These are phyloP conservation scores for Saposhnikovia divaricata DNA, from an alignment of 129 eudicot genomes.

Conservation along the genomic window DNA sequence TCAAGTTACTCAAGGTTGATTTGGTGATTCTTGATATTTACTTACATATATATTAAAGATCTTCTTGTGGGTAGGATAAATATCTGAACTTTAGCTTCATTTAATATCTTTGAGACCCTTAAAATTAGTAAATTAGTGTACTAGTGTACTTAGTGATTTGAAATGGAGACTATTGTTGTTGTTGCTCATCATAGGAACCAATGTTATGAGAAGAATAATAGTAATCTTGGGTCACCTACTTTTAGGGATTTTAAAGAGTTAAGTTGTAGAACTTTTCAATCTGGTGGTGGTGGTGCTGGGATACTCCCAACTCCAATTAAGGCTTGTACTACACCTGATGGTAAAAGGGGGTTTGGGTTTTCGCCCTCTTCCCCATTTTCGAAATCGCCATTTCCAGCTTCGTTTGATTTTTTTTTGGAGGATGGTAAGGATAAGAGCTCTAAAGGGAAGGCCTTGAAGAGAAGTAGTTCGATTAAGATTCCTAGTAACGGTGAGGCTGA, in stretches of 20 bases:
- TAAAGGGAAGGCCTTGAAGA: conserved; percentile 15
- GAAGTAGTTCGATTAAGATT: conserved; percentile 38
- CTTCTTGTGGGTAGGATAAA: conserved; percentile 63
- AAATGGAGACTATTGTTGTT: conserved; percentile 69
- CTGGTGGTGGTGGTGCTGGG: conserved; percentile 65
- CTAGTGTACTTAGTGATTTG: conserved; percentile 11
- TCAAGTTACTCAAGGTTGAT: conserved; percentile 14
- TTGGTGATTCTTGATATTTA: conserved; percentile 11
- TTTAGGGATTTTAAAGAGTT: conserved; percentile 37
- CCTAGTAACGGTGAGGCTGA: conserved; percentile 26
- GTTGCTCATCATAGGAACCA: conserved; percentile 63
- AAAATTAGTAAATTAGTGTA: background rate
- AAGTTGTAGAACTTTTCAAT: conserved; percentile 64
- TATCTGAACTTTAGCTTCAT: conserved; percentile 26
- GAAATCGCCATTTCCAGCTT: conserved; percentile 25
- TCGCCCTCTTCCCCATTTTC: conserved; percentile 14
- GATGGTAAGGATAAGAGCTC: conserved; percentile 4
- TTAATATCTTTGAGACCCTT: background rate
- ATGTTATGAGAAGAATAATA: conserved; percentile 31
- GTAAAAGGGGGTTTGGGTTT: conserved; percentile 18
- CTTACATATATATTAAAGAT: conserved; percentile 40
- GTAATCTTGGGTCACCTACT: conserved; percentile 29
- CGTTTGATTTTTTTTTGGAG: conserved; percentile 24
- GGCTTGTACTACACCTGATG: conserved; percentile 23
- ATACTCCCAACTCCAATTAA: conserved; percentile 43